Percentiles rank a stretch among this genome's conserved stretches.
Conservation (phyloP, 73 alveolate species). For the Tetrahymena malaccensis region DNA sequence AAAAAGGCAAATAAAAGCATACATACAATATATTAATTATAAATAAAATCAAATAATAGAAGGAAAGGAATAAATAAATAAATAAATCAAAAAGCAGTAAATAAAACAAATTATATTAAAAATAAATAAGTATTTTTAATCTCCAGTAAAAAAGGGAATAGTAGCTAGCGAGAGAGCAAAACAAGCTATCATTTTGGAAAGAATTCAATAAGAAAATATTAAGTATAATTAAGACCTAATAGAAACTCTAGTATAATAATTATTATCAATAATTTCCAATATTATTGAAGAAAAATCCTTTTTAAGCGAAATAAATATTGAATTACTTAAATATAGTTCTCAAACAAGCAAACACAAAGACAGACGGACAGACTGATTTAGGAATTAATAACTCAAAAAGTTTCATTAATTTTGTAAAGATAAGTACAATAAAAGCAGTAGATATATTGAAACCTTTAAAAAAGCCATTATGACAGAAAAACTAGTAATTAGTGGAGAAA, state of each 20-base stretch:
- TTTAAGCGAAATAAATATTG: neutral
- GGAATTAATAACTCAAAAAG: neutral
- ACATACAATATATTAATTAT: neutral
- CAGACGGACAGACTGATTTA: neutral
- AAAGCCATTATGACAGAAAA: neutral
- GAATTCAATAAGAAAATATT: neutral
- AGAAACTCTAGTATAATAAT: neutral
- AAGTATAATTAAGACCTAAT: no score
- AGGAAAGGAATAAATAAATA: neutral
- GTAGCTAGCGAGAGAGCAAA: neutral
- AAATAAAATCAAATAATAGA: neutral
- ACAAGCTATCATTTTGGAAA: neutral
- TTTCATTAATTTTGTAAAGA: neutral
- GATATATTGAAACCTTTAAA: neutral
- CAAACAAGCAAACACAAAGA: neutral
- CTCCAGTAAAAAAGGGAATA: neutral
- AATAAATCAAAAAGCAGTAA: neutral
- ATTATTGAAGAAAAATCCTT: neutral
- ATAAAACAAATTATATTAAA: neutral
- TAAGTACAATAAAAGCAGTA: neutral
- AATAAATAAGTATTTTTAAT: neutral
- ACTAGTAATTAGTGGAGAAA: conserved; percentile 19
- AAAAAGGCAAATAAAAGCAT: neutral
- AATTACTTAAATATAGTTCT: neutral
- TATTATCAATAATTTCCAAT: neutral